Evolutionary conservation across 495 filamentous ascomycete genomes (phyloP).

Genomic region (Penicillium fimorum): DNA sequence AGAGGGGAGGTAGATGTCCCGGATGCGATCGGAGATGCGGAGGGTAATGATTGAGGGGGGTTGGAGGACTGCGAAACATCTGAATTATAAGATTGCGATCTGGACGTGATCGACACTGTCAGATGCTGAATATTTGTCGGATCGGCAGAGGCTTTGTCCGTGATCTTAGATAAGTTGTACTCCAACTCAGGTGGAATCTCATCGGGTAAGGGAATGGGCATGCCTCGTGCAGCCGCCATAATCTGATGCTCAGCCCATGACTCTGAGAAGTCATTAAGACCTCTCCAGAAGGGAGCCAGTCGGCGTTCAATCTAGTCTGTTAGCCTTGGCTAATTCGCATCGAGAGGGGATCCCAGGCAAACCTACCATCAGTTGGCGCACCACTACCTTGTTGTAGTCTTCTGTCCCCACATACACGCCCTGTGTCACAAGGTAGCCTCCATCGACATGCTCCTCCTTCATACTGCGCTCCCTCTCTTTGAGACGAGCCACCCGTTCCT

Average conservation of each 20-base stretch:
- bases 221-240: constrained; percentile 82
- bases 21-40: constrained; percentile 50
- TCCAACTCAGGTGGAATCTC: constrained; percentile 71
- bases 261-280: constrained; percentile 81
- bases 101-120: constrained; percentile 71
- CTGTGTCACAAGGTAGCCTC: constrained; percentile 90
- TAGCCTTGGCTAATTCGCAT: constrained; percentile 10
- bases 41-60: constrained; percentile 49
- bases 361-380: constrained; percentile 87
- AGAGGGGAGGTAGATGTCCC: constrained; percentile 62
- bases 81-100: constrained; percentile 73
- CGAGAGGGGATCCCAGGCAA: not conserved
- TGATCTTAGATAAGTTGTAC: constrained; percentile 41
- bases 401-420: constrained; percentile 89
- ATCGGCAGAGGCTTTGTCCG: constrained; percentile 39
- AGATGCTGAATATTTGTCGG: constrained; percentile 58
- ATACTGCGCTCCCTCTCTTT: constrained; percentile 92
- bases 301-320: constrained; percentile 77
- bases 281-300: constrained; percentile 92
- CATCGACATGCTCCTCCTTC: constrained; percentile 89
- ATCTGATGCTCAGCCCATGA: constrained; percentile 94
- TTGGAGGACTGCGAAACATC: constrained; percentile 54
- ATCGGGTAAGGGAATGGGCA: constrained; percentile 81
- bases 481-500: constrained; percentile 66
- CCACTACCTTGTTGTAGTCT: constrained; percentile 87